Conservation (phyloP, 177 flowering plant genomes). For the Tripterygium wilfordii region DNA sequence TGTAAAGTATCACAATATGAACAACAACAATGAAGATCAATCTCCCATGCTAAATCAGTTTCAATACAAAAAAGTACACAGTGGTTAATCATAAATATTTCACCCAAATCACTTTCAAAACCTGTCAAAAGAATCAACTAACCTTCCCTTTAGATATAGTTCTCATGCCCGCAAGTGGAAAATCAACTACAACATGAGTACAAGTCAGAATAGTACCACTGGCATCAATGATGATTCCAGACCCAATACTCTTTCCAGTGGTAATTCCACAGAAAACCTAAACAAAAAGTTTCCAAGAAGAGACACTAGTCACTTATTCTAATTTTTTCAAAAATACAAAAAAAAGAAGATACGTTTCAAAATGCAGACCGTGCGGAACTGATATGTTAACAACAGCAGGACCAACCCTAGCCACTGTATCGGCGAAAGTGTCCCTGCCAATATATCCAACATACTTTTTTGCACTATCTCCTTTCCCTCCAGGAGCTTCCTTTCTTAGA, state of each 20-base stretch:
- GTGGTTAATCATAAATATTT: too few relatives aligned
- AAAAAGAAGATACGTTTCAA: conserved; percentile 1
- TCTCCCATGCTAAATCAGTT: too few relatives aligned
- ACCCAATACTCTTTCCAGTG: conserved; percentile 61
- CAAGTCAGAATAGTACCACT: conserved; percentile 95
- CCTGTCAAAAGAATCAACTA: too few relatives aligned
- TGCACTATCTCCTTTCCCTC: conserved; percentile 24
- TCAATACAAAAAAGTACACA: too few relatives aligned
- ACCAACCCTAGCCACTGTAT: conserved; percentile 72
- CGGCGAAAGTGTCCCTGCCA: conserved; percentile 74
- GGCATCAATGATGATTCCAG: conserved; percentile 79
- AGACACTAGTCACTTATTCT: neutral
- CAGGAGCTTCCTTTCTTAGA: conserved; percentile 20
- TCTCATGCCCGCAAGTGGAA: conserved; percentile 41
- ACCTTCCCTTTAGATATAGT: conserved; percentile 63
- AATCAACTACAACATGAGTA: conserved; percentile 81
- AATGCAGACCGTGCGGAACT: conserved; percentile 49
- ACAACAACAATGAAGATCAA: too few relatives aligned
- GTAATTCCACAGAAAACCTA: conserved; percentile 53
- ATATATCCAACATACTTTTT: conserved; percentile 48
- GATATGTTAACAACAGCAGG: conserved; percentile 94
- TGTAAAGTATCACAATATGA: too few relatives aligned
- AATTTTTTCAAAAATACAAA: neutral
- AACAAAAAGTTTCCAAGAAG: conserved; percentile 1
- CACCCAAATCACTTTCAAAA: too few relatives aligned